phyloP scores from a whole-genome alignment of 1,284 basidiomycete species.

The Boletus semigastroideus region DNA sequence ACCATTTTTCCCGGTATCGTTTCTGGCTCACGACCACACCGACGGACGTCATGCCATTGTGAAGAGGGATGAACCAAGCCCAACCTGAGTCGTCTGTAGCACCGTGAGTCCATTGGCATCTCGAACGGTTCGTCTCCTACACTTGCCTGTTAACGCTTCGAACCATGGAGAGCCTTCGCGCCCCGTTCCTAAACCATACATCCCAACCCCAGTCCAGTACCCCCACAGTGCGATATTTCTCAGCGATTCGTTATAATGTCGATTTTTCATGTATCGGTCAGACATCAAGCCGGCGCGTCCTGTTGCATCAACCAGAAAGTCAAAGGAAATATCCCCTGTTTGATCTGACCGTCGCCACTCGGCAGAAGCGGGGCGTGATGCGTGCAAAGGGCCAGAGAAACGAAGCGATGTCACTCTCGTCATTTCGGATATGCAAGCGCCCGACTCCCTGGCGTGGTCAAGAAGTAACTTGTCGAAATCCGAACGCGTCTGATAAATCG shows the following conservation, averaged over 20 bases:
- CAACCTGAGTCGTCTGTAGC: constrained; percentile 69
- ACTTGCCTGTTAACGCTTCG: constrained; percentile 65
- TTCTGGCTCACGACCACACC: constrained; percentile 72
- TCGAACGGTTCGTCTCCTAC: background rate
- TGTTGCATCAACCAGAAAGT: constrained; percentile 68
- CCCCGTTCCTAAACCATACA: constrained; percentile 53
- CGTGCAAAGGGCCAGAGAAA: constrained; percentile 38
- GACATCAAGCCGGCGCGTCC: constrained; percentile 69
- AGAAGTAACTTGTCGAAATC: constrained; percentile 65
- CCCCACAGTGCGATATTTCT: constrained; percentile 78
- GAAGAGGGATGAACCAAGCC: constrained; percentile 77
- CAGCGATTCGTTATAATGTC: constrained; percentile 64
- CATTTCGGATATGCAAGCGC: constrained; percentile 54
- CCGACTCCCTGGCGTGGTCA: constrained; percentile 55
- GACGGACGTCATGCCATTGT: constrained; percentile 65
- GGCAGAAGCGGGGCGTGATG: constrained; percentile 48
- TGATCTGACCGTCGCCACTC: constrained; percentile 45
- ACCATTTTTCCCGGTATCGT: constrained; percentile 41
- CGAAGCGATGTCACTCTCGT: constrained; percentile 50
- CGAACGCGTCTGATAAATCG: constrained; percentile 47
- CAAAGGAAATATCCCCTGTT: constrained; percentile 56
- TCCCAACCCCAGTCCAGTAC: constrained; percentile 60
- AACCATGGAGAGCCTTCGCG: constrained; percentile 66
- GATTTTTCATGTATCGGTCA: constrained; percentile 63
- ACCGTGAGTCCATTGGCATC: constrained; percentile 5